Evolutionary conservation across 208 protist species (phyloP).

Genomic region (Crithidia thermophila): DNA sequence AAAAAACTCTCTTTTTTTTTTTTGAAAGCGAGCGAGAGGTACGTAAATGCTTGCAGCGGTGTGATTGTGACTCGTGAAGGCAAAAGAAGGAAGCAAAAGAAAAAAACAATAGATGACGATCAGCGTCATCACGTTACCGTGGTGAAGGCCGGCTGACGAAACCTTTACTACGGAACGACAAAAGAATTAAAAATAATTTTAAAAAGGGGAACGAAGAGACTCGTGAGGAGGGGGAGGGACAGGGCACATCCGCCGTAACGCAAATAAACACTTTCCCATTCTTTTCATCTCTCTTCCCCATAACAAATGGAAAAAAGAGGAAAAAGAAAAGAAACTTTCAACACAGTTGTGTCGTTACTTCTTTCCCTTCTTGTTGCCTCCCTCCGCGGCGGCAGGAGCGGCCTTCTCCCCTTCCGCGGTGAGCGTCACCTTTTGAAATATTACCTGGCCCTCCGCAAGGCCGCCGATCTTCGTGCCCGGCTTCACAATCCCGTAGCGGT

Average conservation of each 20-base stretch:
- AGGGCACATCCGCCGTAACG: too few species aligned
- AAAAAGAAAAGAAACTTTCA: constrained; percentile 9
- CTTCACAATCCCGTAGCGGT: constrained; percentile 65
- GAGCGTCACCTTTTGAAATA: constrained; percentile 71
- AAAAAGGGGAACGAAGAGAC: too few species aligned
- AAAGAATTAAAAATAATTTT: too few species aligned
- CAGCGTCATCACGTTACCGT: constrained; percentile 18
- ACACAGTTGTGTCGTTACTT: background rate
- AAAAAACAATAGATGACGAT: background rate
- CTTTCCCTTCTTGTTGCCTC: constrained; percentile 15
- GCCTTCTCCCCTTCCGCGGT: constrained; percentile 27
- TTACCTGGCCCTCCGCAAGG: constrained; percentile 56
- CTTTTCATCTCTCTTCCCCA: too few species aligned
- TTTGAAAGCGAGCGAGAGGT: too few species aligned
- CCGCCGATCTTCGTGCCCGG: constrained; percentile 62
- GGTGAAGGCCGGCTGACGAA: background rate
- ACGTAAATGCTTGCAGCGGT: too few species aligned
- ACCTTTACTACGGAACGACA: too few species aligned
- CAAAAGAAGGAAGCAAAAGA: too few species aligned
- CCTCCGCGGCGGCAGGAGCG: background rate
- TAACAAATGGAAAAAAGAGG: background rate
- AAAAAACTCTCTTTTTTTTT: too few species aligned
- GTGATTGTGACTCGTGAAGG: too few species aligned
- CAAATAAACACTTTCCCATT: too few species aligned
- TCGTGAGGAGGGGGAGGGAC: too few species aligned